Evolutionary conservation across 1,284 basidiomycete genomes (phyloP), one percentile per base, ranked within the genome.

Genomic region (Apiotrichum porosum): DNA sequence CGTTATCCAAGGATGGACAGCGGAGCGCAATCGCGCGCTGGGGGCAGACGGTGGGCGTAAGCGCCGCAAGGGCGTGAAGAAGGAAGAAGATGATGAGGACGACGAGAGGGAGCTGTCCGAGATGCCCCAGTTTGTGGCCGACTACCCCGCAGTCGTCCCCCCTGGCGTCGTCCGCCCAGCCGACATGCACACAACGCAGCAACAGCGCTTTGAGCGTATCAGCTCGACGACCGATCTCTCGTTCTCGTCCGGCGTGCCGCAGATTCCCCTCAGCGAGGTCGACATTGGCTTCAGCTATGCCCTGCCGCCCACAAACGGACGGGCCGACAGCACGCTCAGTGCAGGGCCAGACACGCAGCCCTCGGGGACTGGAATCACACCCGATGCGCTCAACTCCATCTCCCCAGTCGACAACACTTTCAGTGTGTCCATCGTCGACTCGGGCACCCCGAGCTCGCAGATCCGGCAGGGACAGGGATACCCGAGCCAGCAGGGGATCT

Each of bases 1-100:
- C 14, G 22, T 48, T 3, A 32, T 63, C 37, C 55, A 62, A 39
- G 61, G 60, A 9, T 64, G 61, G 60, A 40, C 30, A 1, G 59
- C 48, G 9, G 61, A 61, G 41, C 50, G 44, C 17, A 60, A 59
- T 33, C 55, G 50, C 51, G 54, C 54, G 39, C 44, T 53, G 21
- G 41, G 31, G 12, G 40, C 30, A 10, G 24, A 36, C 8, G 42
- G 42, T 2, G 36, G 19, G 10, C 47, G 54, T n/a, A 53, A 53
- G 40, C 44, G 46, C 9, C 13, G 15, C 6, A 39, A 44, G 1
- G 28, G 42, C 17, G n/a, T 30, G 5, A 50, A 52, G 39, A 42
- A 42, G 42, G 49, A 49, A 13, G 48, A 51, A 35, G 47, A 54
- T 10, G 47, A 37, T 17, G 51, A 37, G 13, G 52, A 54, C 18